Evolutionary conservation across 805 yeast genomes (phyloP).

Genomic region (Komagataella pastoris): DNA sequence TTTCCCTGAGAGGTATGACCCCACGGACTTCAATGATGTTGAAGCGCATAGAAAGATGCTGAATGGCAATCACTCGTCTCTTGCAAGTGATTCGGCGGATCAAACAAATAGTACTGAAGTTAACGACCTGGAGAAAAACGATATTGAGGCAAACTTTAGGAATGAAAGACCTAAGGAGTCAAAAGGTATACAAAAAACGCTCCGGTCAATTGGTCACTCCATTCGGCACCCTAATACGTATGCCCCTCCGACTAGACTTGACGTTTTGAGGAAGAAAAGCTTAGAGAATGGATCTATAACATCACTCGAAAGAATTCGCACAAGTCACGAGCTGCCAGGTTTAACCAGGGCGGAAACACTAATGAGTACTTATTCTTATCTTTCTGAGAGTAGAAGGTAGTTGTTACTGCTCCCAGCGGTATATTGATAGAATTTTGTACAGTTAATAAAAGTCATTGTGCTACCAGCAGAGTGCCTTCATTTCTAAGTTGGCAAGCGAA

Average conservation of each 20-base stretch:
- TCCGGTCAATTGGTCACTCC: slow-evolving; percentile 6
- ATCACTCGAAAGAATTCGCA: slow-evolving; percentile 25
- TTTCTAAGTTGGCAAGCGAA: too few species aligned
- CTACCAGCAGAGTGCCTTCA: neutral
- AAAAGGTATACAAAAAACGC: neutral
- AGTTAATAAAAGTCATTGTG: neutral
- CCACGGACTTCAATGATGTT: slow-evolving; percentile 26
- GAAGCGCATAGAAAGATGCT: slow-evolving; percentile 7
- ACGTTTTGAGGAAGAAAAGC: slow-evolving; percentile 5
- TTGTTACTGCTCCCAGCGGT: neutral
- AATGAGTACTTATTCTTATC: neutral
- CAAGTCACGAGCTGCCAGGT: slow-evolving; percentile 36
- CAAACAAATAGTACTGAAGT: neutral
- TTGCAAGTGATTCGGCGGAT: neutral
- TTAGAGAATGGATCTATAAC: slow-evolving; percentile 8
- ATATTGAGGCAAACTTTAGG: neutral
- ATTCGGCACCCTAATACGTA: neutral
- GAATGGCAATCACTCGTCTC: neutral
- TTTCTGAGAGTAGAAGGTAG: neutral
- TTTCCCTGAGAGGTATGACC: slow-evolving; percentile 38
- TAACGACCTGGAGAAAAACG: neutral
- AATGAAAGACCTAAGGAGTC: neutral
- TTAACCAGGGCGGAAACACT: slow-evolving; percentile 30
- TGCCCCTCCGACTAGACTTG: neutral
- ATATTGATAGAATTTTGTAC: neutral